Evolutionary conservation across 2,329 filamentous ascomycete genomes (phyloP), one percentile per base, ranked within the genome.

Genomic region (Bisporella sp.): DNA sequence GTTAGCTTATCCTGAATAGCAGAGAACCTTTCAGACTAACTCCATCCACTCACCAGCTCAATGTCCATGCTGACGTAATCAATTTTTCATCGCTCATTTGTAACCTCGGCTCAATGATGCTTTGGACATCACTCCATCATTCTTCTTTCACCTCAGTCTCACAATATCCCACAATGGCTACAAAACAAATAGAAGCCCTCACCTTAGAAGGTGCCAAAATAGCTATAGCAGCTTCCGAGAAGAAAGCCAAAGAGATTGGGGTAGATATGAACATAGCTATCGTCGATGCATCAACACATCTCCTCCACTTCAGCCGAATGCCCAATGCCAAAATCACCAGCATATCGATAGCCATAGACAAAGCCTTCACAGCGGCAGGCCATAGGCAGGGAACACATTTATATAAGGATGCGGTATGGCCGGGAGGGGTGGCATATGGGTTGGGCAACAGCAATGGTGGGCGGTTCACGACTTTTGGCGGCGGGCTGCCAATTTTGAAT

Each of bases 311-410:
- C 43, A 48, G 48, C 5, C 53, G 61, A 7, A 63, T 63, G 61
- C 37, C 51, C 4, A 51, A 51, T 9, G 61, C 61, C 4, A 63
- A 63, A 33, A 56, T 59, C 40, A 59, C 59, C 11, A 54, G 50
- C 41, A 58, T 59, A 29, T 57, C 51, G 31, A 58, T 63, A 29
- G 56, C 62, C 13, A 63, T 66, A 46, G 64, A 68, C 54, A 68
- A 79, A 55, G 76, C 77, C 12, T 79, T 78, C 60, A 80, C 77
- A 2, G 77, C 77, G 4, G 74, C 76, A 1, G 77, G 77, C 12
- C 77, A 79, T 62, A 66, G 71, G 21, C 64, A 69, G 4, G 74
- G 75, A 0, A 79, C 76, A 0, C 70, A 71, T 28, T 66, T 68
- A 3, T 80, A 79, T 62, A 75, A 75, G 50, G 76, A 77, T 54